Base-by-base conservation (phyloP, 129 eudicot genomes). In the Escallonia rubra region DNA sequence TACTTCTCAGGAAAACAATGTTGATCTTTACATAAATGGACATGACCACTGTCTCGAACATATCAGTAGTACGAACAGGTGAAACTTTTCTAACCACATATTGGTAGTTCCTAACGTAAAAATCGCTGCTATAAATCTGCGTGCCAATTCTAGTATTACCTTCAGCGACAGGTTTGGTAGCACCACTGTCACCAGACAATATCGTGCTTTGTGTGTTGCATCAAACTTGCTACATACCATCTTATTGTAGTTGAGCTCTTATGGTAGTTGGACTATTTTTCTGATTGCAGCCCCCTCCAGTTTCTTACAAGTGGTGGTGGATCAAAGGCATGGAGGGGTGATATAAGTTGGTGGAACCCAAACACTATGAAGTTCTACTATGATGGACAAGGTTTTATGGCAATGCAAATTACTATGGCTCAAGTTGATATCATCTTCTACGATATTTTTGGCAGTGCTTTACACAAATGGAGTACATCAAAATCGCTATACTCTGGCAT, bases 301-400 rank as follows among this genome's bases (percentile, higher is more conserved):
- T 91, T 83, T 72, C 54, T 91, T 7, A 90, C 97, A 16, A 90
- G 97, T 43, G 97, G 97, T 10, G 97, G 90, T 8, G 97, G 97
- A 15, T 90, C 97, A 70, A 91, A 87, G 78, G 96, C 97, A 15
- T 87, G 97, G 97, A 78, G 81, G 43, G 91, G 90, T 38, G 79
- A 72, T 44, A 65, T 83, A 42, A 68, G 58, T 48, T 49, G 61
- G 70, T 72, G 60, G 90, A 45, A 76, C 39, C 74, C 79, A 2
- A 58, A 74, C 3, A 82, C 81, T 15, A 66, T 85, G 86, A 87
- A 85, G 71, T 73, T 91, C 48, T 91, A 85, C 43, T 81, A 91
- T 43, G 97, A 91, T 60, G 96, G 97, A 6, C 97, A 91, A 69
- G 97, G 97, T 62, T 91, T 85, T 59, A 87, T 91, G 97, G 71